Evolutionary conservation across 2,329 filamentous ascomycete species (phyloP).

Genomic region (Aspergillus luchuensis): DNA sequence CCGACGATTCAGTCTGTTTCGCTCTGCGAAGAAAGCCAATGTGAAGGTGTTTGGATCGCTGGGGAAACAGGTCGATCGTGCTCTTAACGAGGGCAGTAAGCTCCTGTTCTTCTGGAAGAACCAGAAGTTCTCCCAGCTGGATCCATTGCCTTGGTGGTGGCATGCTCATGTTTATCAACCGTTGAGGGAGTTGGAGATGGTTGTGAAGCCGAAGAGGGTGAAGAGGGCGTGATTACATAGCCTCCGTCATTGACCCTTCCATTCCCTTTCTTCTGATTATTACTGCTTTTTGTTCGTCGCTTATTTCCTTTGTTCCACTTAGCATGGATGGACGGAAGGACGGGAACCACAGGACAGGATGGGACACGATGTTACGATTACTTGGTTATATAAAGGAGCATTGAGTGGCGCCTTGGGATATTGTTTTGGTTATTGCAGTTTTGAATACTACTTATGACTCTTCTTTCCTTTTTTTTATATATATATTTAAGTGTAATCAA

Average conservation of each 20-base stretch:
- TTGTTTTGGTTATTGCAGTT: not conserved
- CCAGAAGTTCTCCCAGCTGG: constrained; percentile 55
- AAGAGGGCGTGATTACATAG: not conserved
- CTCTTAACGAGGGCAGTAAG: constrained; percentile 21
- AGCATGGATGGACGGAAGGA: not conserved
- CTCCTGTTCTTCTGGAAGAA: constrained; percentile 58
- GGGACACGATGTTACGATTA: not conserved
- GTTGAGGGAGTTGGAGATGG: constrained; percentile 25
- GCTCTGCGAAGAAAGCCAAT: constrained; percentile 10
- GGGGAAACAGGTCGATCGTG: constrained; percentile 20
- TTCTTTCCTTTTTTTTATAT: too few species aligned
- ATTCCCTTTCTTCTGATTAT: not conserved
- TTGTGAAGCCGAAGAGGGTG: constrained; percentile 1
- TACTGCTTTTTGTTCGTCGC: not conserved
- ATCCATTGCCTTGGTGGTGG: constrained; percentile 61
- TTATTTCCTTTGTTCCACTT: not conserved
- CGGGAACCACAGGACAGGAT: not conserved
- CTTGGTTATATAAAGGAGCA: constrained; percentile 32
- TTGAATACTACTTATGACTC: too few species aligned
- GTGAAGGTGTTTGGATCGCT: constrained; percentile 5
- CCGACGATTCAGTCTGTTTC: constrained; percentile 10
- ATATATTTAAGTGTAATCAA: not conserved
- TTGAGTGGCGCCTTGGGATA: constrained; percentile 39
- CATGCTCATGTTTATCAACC: constrained; percentile 62
- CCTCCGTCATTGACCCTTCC: not conserved